Conservation (phyloP, 2,329 filamentous ascomycete genomes). For the Neoascochyta sp. region DNA sequence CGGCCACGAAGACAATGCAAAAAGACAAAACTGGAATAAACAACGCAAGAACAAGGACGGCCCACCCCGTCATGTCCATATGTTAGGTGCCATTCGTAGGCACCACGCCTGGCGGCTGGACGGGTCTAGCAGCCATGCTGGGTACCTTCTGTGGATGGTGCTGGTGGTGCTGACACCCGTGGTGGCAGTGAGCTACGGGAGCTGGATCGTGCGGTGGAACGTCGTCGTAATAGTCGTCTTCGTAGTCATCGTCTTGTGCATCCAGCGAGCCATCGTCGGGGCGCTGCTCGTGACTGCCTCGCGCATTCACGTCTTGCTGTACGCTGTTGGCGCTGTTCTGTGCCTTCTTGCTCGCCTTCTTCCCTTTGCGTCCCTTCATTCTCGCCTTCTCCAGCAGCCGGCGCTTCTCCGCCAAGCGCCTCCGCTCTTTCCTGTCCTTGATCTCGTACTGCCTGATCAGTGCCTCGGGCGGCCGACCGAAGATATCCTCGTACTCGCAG, state of each 20-base stretch:
- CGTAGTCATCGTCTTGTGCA: slow-evolving; percentile 35
- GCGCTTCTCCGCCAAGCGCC: slow-evolving; percentile 80
- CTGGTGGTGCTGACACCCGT: slow-evolving; percentile 31
- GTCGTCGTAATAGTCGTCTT: slow-evolving; percentile 39
- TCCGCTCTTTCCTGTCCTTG: slow-evolving; percentile 81
- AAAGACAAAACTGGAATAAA: slow-evolving; percentile 26
- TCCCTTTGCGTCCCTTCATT: slow-evolving; percentile 85
- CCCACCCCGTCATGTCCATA: slow-evolving; percentile 40
- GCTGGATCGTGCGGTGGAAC: slow-evolving; percentile 13
- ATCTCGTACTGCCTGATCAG: slow-evolving; percentile 90
- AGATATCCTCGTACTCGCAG: slow-evolving; percentile 95
- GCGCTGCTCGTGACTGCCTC: slow-evolving; percentile 29
- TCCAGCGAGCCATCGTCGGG: slow-evolving; percentile 32
- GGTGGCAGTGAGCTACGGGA: slow-evolving; percentile 24
- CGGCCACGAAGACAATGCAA: slow-evolving; percentile 24
- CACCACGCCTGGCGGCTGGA: slow-evolving; percentile 19
- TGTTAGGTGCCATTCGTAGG: slow-evolving; percentile 31
- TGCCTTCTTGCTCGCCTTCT: slow-evolving; percentile 68
- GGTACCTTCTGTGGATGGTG: slow-evolving; percentile 26
- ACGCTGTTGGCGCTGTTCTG: slow-evolving; percentile 34
- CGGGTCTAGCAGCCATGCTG: slow-evolving; percentile 21
- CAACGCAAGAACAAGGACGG: slow-evolving; percentile 38
- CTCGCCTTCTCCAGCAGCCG: slow-evolving; percentile 87
- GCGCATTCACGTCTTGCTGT: slow-evolving; percentile 30
- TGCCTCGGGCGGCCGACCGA: slow-evolving; percentile 78